Base-by-base conservation (phyloP, 352 stramenopile genomes). In the Globisporangium echinulatum region DNA sequence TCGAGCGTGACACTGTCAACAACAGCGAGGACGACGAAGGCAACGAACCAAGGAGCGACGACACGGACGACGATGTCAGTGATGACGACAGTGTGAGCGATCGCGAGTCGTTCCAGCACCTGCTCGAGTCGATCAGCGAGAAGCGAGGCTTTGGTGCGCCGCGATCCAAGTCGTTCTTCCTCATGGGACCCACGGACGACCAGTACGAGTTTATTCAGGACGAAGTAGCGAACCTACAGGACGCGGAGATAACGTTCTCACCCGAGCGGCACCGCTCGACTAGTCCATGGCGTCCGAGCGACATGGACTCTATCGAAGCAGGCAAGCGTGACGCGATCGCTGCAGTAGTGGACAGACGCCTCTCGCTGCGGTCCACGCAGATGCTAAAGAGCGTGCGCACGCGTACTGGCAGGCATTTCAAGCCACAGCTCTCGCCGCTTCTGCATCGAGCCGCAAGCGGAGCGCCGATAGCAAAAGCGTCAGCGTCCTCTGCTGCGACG, bases 41-140 rank as follows among this genome's bases (percentile, higher is more conserved):
- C 10, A 61, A 59, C 15, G 58, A n/a, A 17, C 36, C 59, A 47
- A 51, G 33, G 13, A 58, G 46, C 7, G 14, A 11, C 54, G 33
- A 6, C 4, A 44, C 52, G 7, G 38, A 49, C 6, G 50, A 58
- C 19, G 17, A 54, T 47, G 39, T 33, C 25, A 33, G 25, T 1
- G 25, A 33, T 33, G 25, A 33, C 25, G 25, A 61, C 19, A 2
- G 58, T 58, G 40, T 52, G 38, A 53, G 66, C 47, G 52, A 69
- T 47, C 54, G 9, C 48, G 63, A 62, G 38, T 69, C 70, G 0
- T 89, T 89, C 37, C 79, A 87, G 54, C 62, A 77, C 25, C 64
- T 89, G 2, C 50, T 89, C 5, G 77, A 87, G 19, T 66, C 68
- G 8, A 59, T 77, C 17, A 39, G 51, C 17, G 50, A 62, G 15